A percentile compares a stretch with the other conserved stretches of the same genome.
These are phyloP conservation scores for Aegilops bicornis DNA, from an alignment of 176 grass and related monocot genomes.

Conservation along the genomic window DNA sequence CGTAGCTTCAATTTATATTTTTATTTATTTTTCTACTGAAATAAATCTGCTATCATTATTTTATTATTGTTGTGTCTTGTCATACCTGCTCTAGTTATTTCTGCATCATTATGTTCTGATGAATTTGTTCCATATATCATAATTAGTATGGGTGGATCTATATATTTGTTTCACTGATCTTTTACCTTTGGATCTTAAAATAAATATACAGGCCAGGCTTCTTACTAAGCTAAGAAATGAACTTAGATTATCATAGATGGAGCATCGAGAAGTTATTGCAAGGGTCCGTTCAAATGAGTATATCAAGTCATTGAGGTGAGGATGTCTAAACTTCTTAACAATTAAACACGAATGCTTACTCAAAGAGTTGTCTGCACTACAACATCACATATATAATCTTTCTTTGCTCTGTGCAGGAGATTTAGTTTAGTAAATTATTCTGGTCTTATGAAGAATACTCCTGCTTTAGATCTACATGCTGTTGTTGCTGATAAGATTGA, in stretches of 20 bases:
- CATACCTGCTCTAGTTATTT: background rate
- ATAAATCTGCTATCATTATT: background rate
- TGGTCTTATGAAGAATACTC: constrained; percentile 10
- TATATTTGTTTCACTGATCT: constrained; percentile 15
- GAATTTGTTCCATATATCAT: background rate
- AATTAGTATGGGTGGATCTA: background rate
- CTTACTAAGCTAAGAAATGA: constrained; percentile 59
- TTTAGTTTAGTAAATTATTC: constrained; percentile 29
- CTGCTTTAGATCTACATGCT: constrained; percentile 21
- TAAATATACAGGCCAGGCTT: constrained; percentile 44
- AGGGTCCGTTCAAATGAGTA: constrained; percentile 53
- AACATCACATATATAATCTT: constrained; percentile 26
- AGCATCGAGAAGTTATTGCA: constrained; percentile 65
- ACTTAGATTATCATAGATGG: constrained; percentile 62
- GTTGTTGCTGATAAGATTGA: constrained; percentile 23
- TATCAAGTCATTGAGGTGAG: constrained; percentile 62
- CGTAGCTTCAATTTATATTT: background rate
- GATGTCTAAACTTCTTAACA: background rate
- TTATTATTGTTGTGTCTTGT: constrained; percentile 3
- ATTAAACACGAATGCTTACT: constrained; percentile 19
- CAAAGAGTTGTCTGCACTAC: constrained; percentile 11
- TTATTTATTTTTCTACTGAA: background rate
- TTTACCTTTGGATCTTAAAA: constrained; percentile 2
- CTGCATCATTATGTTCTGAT: background rate
- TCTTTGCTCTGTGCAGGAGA: constrained; percentile 32